Evolutionary conservation across 2,329 filamentous ascomycete genomes (phyloP).

Genomic region (Cladosporium sphaerospermum): DNA sequence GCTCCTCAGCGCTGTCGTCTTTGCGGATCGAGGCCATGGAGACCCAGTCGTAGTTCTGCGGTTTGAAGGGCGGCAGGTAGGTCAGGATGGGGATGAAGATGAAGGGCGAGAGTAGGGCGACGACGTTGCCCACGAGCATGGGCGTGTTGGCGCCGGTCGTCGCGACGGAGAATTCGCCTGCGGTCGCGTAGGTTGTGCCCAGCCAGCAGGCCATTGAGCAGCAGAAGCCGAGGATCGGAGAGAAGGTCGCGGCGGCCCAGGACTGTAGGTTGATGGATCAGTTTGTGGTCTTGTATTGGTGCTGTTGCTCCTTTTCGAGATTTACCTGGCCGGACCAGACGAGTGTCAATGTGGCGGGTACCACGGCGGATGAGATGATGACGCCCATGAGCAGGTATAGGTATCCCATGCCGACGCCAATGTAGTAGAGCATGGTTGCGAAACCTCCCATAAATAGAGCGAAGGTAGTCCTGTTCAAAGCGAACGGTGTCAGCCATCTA

Average conservation of each 20-base stretch:
- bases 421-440: slow-evolving; percentile 30
- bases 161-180: slow-evolving; percentile 59
- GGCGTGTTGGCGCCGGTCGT: slow-evolving; percentile 71
- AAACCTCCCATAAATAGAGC: slow-evolving; percentile 63
- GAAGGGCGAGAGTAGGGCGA: slow-evolving; percentile 67
- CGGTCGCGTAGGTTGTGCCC: slow-evolving; percentile 63
- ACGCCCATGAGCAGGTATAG: slow-evolving; percentile 87
- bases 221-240: slow-evolving; percentile 62
- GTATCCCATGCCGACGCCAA: slow-evolving; percentile 74
- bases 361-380: slow-evolving; percentile 69
- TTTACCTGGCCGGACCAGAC: slow-evolving; percentile 66
- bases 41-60: slow-evolving; percentile 75
- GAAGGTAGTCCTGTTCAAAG: slow-evolving; percentile 50
- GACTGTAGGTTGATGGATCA: slow-evolving; percentile 55
- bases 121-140: slow-evolving; percentile 83
- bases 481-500: too few species aligned
- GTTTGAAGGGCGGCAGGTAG: slow-evolving; percentile 49
- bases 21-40: slow-evolving; percentile 71
- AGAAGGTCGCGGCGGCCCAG: slow-evolving; percentile 61
- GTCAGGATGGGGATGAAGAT: slow-evolving; percentile 69
- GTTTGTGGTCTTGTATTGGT: background rate
- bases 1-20: slow-evolving; percentile 68
- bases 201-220: slow-evolving; percentile 68
- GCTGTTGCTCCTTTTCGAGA: too few species aligned
- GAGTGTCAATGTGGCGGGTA: slow-evolving; percentile 74